A percentile compares a stretch with the other conserved stretches of the same genome.
Conservation (phyloP, 2,329 filamentous ascomycete genomes). For the Aspergillus viridinutans region DNA sequence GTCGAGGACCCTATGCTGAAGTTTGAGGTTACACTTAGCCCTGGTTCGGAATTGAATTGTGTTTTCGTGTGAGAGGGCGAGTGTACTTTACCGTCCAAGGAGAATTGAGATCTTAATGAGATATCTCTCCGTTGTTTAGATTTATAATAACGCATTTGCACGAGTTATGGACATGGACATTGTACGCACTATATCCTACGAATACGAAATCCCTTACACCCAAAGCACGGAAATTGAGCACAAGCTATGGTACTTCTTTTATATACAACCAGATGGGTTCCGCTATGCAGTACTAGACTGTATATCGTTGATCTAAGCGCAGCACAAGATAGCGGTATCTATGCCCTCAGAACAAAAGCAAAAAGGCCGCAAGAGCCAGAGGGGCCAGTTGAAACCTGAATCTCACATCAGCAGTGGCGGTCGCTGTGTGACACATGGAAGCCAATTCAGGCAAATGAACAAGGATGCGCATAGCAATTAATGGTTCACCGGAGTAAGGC, state of each 20-base stretch:
- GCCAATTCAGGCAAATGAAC: background rate
- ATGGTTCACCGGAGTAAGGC: background rate
- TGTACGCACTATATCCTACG: background rate
- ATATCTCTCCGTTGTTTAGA: background rate
- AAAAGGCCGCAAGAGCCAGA: background rate
- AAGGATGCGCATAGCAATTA: background rate
- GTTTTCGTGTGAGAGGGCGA: conserved; percentile 33
- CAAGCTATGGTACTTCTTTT: background rate
- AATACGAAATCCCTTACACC: background rate
- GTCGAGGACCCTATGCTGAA: conserved; percentile 33
- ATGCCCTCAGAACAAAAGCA: background rate
- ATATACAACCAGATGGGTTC: background rate
- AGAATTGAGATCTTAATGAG: background rate
- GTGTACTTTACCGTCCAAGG: background rate
- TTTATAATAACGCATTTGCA: background rate
- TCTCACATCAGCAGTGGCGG: background rate
- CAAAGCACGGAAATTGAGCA: background rate
- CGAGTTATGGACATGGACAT: background rate
- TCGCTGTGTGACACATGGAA: background rate
- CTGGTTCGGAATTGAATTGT: conserved; percentile 37
- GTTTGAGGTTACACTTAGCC: conserved; percentile 39
- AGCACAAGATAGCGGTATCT: background rate
- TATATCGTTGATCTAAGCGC: background rate
- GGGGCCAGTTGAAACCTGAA: background rate
- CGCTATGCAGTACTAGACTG: background rate